Evolutionary conservation across 805 yeast species (phyloP), one percentile per base, ranked within the genome.

Genomic region (Lipomyces chichibuensis): DNA sequence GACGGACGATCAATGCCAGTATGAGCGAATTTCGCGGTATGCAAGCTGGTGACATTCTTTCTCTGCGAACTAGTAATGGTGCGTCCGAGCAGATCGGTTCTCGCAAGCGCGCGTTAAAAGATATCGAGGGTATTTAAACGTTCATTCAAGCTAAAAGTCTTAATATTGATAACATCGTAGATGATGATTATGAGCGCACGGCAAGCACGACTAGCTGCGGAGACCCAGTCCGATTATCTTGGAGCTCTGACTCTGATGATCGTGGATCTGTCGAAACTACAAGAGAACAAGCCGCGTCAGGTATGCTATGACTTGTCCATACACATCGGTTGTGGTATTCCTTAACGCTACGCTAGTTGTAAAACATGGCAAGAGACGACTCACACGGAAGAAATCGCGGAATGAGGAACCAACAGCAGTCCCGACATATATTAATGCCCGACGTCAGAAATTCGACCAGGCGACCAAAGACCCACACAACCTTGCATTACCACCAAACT

Each of bases 401-500:
- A 14, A 52, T 52, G 27, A 29, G 7, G 33, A 23, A 52, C 25
- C n/a, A 13, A 25, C 55, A 43, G n/a, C 57, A 13, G 52, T 35
- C 29, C 17, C 57, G 23, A 11, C 35, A 35, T 59, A 59, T 49
- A 20, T 33, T 11, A 43, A 23, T 33, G 37, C n/a, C 14, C 52
- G 59, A 20, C 59, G 60, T 3, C 59, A 23, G 23, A 35, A 32
- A 39, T 43, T 55, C 25, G 43, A 56, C 17, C 23, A n/a, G n/a
- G 20, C 23, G 35, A n/a, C 27, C 43, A 20, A 23, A 20, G 63
- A 63, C n/a, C 56, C 25, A 13, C 25, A 43, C 20, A 54, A 14
- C 51, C 56, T 25, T 9, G 29, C 43, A 25, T 64, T 52, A 55
- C 61, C 62, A 17, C 62, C 62, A 13, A 35, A 46, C 33, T 59